phyloP scores from a whole-genome alignment of 371 early-diverging fungal genomes.

The Actinomucor elegans region DNA sequence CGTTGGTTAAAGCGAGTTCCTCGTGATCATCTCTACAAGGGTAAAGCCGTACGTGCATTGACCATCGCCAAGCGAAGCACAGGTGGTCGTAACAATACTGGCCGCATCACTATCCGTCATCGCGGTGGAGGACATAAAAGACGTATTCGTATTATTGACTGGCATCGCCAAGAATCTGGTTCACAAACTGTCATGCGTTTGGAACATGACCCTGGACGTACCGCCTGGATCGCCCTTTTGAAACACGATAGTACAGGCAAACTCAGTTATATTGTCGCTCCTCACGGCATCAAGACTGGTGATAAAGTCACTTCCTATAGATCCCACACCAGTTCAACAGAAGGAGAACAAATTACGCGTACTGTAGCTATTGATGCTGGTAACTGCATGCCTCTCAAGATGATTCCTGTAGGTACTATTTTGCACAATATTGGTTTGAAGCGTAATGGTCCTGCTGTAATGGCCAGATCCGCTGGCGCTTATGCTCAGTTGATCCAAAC shows the following conservation, averaged over 20 bases:
- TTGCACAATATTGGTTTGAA: slow-evolving; percentile 88
- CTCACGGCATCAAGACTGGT: slow-evolving; percentile 76
- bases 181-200: slow-evolving; percentile 84
- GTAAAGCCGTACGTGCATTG: slow-evolving; percentile 79
- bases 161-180: slow-evolving; percentile 75
- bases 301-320: slow-evolving; percentile 48
- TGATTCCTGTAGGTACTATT: slow-evolving; percentile 92
- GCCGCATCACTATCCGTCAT: slow-evolving; percentile 91
- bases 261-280: slow-evolving; percentile 85
- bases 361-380: slow-evolving; percentile 79
- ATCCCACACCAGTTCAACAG: background rate
- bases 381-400: slow-evolving; percentile 87
- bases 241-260: slow-evolving; percentile 73
- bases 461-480: slow-evolving; percentile 90
- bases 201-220: slow-evolving; percentile 95
- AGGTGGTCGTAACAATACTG: slow-evolving; percentile 91
- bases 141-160: slow-evolving; percentile 88
- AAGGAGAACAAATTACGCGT: slow-evolving; percentile 51
- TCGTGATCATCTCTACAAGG: slow-evolving; percentile 90
- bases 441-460: slow-evolving; percentile 78
- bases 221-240: slow-evolving; percentile 90
- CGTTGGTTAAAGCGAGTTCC: slow-evolving; percentile 87
- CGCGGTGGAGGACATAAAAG: slow-evolving; percentile 95
- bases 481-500: slow-evolving; percentile 88
- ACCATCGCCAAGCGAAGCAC: slow-evolving; percentile 81